Evolutionary conservation across 176 grass and related monocot genomes (phyloP).

Genomic region (Phragmites australis): DNA sequence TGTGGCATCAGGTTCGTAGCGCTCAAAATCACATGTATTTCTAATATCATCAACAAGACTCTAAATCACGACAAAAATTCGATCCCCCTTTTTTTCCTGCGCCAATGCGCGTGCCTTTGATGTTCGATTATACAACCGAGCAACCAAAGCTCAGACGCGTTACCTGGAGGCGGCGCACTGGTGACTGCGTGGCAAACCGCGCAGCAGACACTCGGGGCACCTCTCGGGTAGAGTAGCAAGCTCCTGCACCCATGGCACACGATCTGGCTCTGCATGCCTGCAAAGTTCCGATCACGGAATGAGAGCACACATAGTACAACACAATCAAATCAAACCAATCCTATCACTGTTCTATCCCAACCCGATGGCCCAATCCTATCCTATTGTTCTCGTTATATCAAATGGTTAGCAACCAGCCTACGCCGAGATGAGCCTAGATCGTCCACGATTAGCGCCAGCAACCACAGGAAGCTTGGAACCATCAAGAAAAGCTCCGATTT

Average conservation of each 20-base stretch:
- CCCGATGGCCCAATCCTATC: neutral
- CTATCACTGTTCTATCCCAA: neutral
- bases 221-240: slow-evolving; percentile 67
- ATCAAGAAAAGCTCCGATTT: neutral
- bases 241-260: slow-evolving; percentile 83
- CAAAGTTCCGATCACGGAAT: neutral
- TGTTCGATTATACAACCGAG: neutral
- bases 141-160: neutral
- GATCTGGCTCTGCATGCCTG: slow-evolving; percentile 85
- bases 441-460: neutral
- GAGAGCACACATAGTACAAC: neutral
- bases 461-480: neutral
- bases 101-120: neutral
- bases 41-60: neutral
- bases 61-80: neutral
- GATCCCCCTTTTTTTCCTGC: neutral
- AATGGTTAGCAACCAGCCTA: neutral
- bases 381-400: neutral
- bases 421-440: neutral
- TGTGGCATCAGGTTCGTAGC: neutral
- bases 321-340: slow-evolving; percentile 1
- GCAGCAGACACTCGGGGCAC: slow-evolving; percentile 71
- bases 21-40: neutral
- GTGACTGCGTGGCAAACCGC: slow-evolving; percentile 55
- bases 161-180: slow-evolving; percentile 58